Percentiles rank a stretch among this genome's conserved stretches.
phyloP scores from a whole-genome alignment of 2,329 filamentous ascomycete genomes.

The Ophiocordyceps unilateralis region DNA sequence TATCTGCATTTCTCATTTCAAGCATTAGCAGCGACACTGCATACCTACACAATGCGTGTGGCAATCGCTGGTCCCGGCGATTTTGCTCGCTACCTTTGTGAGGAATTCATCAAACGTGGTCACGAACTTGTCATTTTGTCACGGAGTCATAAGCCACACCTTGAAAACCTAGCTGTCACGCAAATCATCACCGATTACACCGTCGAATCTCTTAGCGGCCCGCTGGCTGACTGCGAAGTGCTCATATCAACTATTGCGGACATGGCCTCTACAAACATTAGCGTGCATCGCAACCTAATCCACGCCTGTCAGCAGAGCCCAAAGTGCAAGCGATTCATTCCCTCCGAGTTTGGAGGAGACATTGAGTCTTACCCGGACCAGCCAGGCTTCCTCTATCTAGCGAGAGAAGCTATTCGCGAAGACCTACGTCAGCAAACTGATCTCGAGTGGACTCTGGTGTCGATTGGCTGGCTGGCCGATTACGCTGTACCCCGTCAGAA shows the following conservation, averaged over 20 bases:
- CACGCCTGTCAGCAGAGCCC: constrained; percentile 4
- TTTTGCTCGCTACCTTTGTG: constrained; percentile 4
- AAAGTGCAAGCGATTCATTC: constrained; percentile 6
- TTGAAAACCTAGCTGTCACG: background rate
- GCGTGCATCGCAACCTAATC: constrained; percentile 5
- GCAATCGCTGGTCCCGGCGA: constrained; percentile 5
- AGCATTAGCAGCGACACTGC: too few relatives aligned
- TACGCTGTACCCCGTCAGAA: constrained; percentile 3
- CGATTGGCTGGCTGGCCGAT: constrained; percentile 4
- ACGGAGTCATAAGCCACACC: constrained; percentile 2
- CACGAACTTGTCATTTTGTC: constrained; percentile 4
- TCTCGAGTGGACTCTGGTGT: constrained; percentile 6
- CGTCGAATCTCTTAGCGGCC: constrained; percentile 1
- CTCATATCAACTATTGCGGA: constrained; percentile 6
- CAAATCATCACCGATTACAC: background rate
- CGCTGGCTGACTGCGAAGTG: constrained; percentile 1
- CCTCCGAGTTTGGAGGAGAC: constrained; percentile 5
- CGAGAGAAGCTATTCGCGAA: constrained; percentile 1
- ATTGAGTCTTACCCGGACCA: constrained; percentile 5
- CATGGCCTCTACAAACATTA: constrained; percentile 2
- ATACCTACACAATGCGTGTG: background rate
- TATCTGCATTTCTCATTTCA: too few relatives aligned
- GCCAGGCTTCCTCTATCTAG: constrained; percentile 3
- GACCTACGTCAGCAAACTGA: constrained; percentile 2
- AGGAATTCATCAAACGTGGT: constrained; percentile 3